These are phyloP conservation scores for Xylaria sp. DNA, from an alignment of 495 filamentous ascomycete genomes.

Conservation along the genomic window DNA sequence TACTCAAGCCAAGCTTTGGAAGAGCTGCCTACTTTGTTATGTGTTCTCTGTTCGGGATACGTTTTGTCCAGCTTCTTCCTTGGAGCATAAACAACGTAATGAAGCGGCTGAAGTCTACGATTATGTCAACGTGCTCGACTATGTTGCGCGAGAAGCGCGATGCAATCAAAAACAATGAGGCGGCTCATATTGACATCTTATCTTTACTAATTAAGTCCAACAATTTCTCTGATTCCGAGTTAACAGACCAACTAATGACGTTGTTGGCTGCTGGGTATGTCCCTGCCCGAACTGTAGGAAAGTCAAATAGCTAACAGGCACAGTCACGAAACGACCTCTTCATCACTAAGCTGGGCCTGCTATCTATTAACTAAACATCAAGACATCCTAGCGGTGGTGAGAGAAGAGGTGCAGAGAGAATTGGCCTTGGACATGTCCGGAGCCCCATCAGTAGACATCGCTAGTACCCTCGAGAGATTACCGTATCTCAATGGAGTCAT, in stretches of 20 bases:
- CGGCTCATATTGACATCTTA: slow-evolving; percentile 68
- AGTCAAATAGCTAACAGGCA: slow-evolving; percentile 2
- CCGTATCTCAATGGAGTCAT: slow-evolving; percentile 46
- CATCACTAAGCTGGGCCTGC: slow-evolving; percentile 49
- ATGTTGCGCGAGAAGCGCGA: slow-evolving; percentile 66
- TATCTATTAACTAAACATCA: slow-evolving; percentile 48
- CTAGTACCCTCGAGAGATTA: slow-evolving; percentile 45
- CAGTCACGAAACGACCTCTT: slow-evolving; percentile 65
- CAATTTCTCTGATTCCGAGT: slow-evolving; percentile 71
- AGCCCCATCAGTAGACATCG: slow-evolving; percentile 46
- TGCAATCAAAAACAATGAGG: slow-evolving; percentile 53
- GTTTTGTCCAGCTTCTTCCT: slow-evolving; percentile 60
- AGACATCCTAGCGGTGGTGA: slow-evolving; percentile 44
- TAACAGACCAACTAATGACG: slow-evolving; percentile 83
- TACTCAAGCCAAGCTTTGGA: slow-evolving; percentile 49
- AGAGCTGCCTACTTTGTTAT: slow-evolving; percentile 48
- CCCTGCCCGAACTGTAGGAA: background rate
- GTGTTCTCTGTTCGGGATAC: slow-evolving; percentile 49
- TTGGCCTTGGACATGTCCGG: slow-evolving; percentile 52
- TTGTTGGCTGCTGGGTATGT: slow-evolving; percentile 72
- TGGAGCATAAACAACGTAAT: slow-evolving; percentile 65
- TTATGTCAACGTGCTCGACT: slow-evolving; percentile 63
- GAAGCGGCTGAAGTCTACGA: slow-evolving; percentile 52
- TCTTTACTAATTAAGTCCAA: slow-evolving; percentile 72
- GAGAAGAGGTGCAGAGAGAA: slow-evolving; percentile 52